Evolutionary conservation across 192 early-diverging fungal genomes (phyloP), one percentile per base, ranked within the genome.

Genomic region (Entomortierella parvispora): DNA sequence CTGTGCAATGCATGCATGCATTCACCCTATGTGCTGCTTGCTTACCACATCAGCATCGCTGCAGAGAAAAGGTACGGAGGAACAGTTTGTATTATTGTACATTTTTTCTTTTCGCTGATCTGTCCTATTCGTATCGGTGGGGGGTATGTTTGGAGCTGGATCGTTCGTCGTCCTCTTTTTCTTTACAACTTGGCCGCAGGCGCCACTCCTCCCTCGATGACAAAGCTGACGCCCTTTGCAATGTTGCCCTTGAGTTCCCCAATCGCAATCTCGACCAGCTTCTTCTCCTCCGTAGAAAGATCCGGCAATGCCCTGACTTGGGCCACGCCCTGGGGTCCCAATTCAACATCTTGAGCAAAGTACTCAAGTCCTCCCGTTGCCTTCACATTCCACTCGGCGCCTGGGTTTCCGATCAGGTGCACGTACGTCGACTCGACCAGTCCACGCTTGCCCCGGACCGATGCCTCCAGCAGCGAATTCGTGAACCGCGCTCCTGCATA

Each of bases 351-450:
- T 4, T 89, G 83, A 20, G 93, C 85, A 76, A 95, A 93, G 77
- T 85, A 93, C n/a, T 89, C 85, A 31, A 93, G 75, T 22, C 82
- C 82, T 29, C n/a, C n/a, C n/a, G 82, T 83, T 8, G 76, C 82
- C 48, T 88, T 83, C 47, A 87, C 70, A 45, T 90, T 85, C 47
- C 86, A 81, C 62, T 89, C 80, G 33, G 65, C 58, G 6, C 74
- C 74, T 34, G 74, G 59, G n/a, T 77, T 77, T 23, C 74, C 74
- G 0, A 7, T 17, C 74, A 77, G 25, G 18, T 77, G 74, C 47
- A 96, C 92, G 71, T 86, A 99, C 8, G 96, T 89, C 60, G 91
- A 93, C 85, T 99, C 97, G 61, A 95, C 86, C 46, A 96, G 80
- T 44, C 87, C 89, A 65, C 81, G 83, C 66, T 90, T 81, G 44